Base-by-base conservation (phyloP, 495 filamentous ascomycete species). In the Neohortaea acidophila region DNA sequence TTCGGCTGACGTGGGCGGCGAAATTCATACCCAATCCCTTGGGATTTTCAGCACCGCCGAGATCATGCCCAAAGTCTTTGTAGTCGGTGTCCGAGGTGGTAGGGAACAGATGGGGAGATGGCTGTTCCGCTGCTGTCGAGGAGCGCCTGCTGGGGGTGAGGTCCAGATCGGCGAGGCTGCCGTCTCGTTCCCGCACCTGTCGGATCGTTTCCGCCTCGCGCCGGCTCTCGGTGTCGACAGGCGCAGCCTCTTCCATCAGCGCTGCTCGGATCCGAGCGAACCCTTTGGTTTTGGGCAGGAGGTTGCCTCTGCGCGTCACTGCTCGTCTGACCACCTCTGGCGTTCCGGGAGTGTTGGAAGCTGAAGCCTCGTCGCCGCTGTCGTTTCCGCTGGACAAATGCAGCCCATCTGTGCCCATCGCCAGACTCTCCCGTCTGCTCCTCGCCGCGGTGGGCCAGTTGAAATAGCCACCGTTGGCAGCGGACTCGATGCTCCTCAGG, bases 251-350 rank as follows among this genome's bases (percentile, higher is more conserved):
- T 58, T 96, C 89, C 34, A 77, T 64, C 1, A 99, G 69, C 5
- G 82, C 83, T 8, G 89, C 91, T 33, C 79, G 73, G 49, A 99
- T 91, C 2, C 89, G 79, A 2, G 86, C 84, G 58, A 96, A 96
- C 0, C 73, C 81, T 61, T 93, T 93, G 0, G 86, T 83, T 63
- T 99, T 99, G 12, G 89, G 89, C 79, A 97, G 59, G 47, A 97
- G 64, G 56, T 85, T 96, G 2, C 87, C 79, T 39, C 87, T 68
- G 21, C 89, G 68, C 15, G 84, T 92, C 11, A 97, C 89, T 7
- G 75, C 71, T 41, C 76, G 61, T 26, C 72, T 65, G 12, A 79
- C 62, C 2, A 81, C 73, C 32, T 69, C 71, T n/a, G 59, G 58
- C 51, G 67, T 68, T 5, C 60, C 55, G 5, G 54, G 57, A 21